A percentile compares a stretch with the other conserved stretches of the same genome.
Evolutionary conservation across 73 alveolate species (phyloP).

Genomic region (Paramecium tetraurelia): DNA sequence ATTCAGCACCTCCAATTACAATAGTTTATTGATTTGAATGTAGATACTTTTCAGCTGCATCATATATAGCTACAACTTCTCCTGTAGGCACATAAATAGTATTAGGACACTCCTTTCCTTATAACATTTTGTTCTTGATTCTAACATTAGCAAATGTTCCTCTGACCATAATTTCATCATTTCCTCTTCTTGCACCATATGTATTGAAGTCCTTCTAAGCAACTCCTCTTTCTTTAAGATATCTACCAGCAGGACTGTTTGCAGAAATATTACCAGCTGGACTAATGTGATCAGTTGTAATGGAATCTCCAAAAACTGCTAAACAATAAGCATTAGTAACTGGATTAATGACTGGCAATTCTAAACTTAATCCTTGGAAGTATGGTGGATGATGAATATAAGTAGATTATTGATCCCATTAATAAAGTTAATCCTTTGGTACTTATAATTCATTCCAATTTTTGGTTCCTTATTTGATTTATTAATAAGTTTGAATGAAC

Average conservation of each 20-base stretch:
- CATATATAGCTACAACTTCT: slow-evolving; percentile 74
- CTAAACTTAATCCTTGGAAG: slow-evolving; percentile 71
- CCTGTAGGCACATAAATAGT: slow-evolving; percentile 82
- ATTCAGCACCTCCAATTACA: slow-evolving; percentile 84
- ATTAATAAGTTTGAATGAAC: slow-evolving; percentile 64
- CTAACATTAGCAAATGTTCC: slow-evolving; percentile 92
- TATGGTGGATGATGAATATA: slow-evolving; percentile 80
- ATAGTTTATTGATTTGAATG: slow-evolving; percentile 64
- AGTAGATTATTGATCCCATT: slow-evolving; percentile 73
- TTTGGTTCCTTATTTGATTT: slow-evolving; percentile 68
- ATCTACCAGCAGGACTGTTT: slow-evolving; percentile 85
- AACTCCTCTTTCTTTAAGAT: slow-evolving; percentile 72
- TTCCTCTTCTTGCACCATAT: slow-evolving; percentile 93
- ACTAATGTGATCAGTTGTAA: slow-evolving; percentile 90
- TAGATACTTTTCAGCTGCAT: slow-evolving; percentile 81
- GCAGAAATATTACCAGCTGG: slow-evolving; percentile 93
- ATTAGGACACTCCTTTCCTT: slow-evolving; percentile 77
- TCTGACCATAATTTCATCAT: slow-evolving; percentile 86
- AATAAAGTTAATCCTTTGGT: slow-evolving; percentile 63
- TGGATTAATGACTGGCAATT: slow-evolving; percentile 58
- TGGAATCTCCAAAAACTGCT: slow-evolving; percentile 84
- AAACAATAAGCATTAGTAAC: slow-evolving; percentile 77
- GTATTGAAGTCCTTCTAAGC: slow-evolving; percentile 80
- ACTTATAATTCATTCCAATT: slow-evolving; percentile 76
- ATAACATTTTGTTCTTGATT: slow-evolving; percentile 75